phyloP scores from a whole-genome alignment of 1,284 basidiomycete genomes.

The Hypsizygus ulmarius region DNA sequence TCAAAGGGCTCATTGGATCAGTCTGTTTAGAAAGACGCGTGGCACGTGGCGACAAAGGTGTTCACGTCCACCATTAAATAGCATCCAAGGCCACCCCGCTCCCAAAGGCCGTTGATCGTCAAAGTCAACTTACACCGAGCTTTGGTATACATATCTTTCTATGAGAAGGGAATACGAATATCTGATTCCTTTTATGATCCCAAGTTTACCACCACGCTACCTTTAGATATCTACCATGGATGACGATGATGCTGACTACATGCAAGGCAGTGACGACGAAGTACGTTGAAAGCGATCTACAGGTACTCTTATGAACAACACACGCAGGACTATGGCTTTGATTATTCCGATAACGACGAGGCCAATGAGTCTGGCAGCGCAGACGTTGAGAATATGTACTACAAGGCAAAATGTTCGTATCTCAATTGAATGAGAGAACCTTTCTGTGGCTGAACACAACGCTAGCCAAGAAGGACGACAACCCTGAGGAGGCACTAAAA shows the following conservation, averaged over 20 bases:
- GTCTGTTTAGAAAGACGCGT: constrained; percentile 3
- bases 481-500: constrained; percentile 84
- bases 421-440: neutral
- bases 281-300: constrained; percentile 34
- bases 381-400: constrained; percentile 99
- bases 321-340: constrained; percentile 89
- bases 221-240: constrained; percentile 53
- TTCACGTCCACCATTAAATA: neutral
- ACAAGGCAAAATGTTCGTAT: constrained; percentile 87
- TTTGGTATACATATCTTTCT: constrained; percentile 1
- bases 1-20: neutral
- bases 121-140: neutral
- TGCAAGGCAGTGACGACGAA: constrained; percentile 84
- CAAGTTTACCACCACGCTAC: neutral
- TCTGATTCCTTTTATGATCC: constrained; percentile 5
- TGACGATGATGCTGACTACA: constrained; percentile 87
- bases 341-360: constrained; percentile 91
- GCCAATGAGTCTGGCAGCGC: constrained; percentile 77
- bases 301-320: constrained; percentile 13
- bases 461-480: constrained; percentile 88
- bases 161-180: neutral
- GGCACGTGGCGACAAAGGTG: neutral
- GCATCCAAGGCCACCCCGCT: neutral
- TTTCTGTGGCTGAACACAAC: constrained; percentile 7
- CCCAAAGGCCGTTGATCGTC: constrained; percentile 1